These are phyloP conservation scores for Ogataea methanolica DNA, from an alignment of 805 yeast genomes.

Conservation along the genomic window DNA sequence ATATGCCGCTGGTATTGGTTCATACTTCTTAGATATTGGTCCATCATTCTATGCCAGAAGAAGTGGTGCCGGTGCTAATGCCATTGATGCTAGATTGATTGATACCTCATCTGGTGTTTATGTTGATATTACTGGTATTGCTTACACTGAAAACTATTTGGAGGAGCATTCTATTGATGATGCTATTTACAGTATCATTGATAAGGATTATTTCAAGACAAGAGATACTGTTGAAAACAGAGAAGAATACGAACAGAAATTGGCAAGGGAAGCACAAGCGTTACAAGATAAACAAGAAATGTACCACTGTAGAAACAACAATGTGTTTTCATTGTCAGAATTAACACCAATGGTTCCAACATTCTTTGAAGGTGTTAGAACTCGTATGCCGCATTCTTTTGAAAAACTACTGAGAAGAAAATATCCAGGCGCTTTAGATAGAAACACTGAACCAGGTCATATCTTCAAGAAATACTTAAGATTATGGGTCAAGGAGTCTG, in stretches of 20 bases:
- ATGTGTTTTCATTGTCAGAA: conserved; percentile 41
- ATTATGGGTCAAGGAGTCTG: conserved; percentile 44
- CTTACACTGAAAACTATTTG: conserved; percentile 33
- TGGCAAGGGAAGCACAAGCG: conserved; percentile 7
- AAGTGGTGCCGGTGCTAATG: conserved; percentile 49
- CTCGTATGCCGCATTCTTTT: conserved; percentile 47
- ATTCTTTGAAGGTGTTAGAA: conserved; percentile 49
- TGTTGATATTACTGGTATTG: conserved; percentile 62
- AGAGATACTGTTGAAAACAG: conserved; percentile 10
- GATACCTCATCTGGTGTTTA: conserved; percentile 61
- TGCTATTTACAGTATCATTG: conserved; percentile 14
- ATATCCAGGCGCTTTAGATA: conserved; percentile 36
- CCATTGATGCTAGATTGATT: conserved; percentile 63
- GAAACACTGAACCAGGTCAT: conserved; percentile 35
- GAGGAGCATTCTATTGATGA: conserved; percentile 13
- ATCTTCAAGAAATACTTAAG: conserved; percentile 48
- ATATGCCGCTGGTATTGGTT: conserved; percentile 48
- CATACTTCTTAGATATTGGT: conserved; percentile 45
- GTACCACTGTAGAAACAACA: conserved; percentile 53
- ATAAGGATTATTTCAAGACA: conserved; percentile 13
- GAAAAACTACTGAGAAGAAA: conserved; percentile 42
- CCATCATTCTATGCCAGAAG: conserved; percentile 46
- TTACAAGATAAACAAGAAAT: conserved; percentile 24
- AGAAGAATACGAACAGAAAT: conserved; percentile 11
- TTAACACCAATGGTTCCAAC: conserved; percentile 47